Evolutionary conservation across 345 rosid genomes (phyloP).

Genomic region (Gossypium longicalyx): DNA sequence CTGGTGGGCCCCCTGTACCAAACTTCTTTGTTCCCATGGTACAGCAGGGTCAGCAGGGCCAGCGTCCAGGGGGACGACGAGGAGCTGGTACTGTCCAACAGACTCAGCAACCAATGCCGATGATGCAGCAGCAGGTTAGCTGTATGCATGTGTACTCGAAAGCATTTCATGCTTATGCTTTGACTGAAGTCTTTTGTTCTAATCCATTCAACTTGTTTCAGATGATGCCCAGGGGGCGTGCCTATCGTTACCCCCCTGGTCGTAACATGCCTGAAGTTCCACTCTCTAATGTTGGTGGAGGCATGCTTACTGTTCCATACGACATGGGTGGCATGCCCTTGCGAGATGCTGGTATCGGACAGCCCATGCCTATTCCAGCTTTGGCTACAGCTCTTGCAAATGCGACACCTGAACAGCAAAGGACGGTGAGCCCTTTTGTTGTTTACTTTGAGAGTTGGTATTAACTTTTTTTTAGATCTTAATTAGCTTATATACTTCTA

Average conservation of each 20-base stretch:
- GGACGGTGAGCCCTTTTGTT: slow-evolving; percentile 40
- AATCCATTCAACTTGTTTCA: not conserved
- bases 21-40: slow-evolving; percentile 69
- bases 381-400: slow-evolving; percentile 68
- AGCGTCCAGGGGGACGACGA: slow-evolving; percentile 66
- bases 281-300: slow-evolving; percentile 45
- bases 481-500: not conserved
- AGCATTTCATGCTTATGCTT: not conserved
- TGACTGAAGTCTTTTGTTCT: not conserved
- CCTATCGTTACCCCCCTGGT: slow-evolving; percentile 60
- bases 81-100: slow-evolving; percentile 54
- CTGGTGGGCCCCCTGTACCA: slow-evolving; percentile 66
- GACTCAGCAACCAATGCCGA: slow-evolving; percentile 52
- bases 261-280: slow-evolving; percentile 56
- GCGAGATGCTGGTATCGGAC: slow-evolving; percentile 45
- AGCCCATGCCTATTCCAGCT: slow-evolving; percentile 55
- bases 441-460: not conserved
- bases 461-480: not conserved
- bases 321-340: slow-evolving; percentile 56
- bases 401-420: slow-evolving; percentile 67
- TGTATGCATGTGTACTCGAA: not conserved
- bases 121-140: slow-evolving; percentile 63
- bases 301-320: slow-evolving; percentile 56
- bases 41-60: slow-evolving; percentile 62
- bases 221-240: slow-evolving; percentile 78